Conservation (phyloP, 805 yeast genomes). For the Yarrowia porcina region DNA sequence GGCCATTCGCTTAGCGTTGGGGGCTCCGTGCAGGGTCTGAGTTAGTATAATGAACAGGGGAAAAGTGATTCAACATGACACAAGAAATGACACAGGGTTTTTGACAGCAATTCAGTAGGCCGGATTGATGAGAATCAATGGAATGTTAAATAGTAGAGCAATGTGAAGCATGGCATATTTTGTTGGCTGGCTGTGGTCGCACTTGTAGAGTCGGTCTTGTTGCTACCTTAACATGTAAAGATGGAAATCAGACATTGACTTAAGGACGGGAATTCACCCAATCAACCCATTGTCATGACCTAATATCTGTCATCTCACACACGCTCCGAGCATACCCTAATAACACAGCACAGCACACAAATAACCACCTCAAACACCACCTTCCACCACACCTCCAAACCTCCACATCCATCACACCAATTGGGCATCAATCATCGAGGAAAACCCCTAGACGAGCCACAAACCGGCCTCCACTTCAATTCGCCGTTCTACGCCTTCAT, state of each 20-base stretch:
- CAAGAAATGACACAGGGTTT: not conserved
- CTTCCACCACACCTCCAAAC: not conserved
- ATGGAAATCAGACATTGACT: not conserved
- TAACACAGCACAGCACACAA: not conserved
- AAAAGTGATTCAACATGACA: not conserved
- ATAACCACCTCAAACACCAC: not conserved
- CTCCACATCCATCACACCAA: not conserved
- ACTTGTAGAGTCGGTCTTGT: too few relatives aligned
- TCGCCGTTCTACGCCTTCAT: not conserved
- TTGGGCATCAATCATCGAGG: not conserved
- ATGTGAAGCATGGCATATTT: too few relatives aligned
- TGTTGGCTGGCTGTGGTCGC: too few relatives aligned
- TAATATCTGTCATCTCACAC: not conserved
- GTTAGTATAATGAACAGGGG: not conserved
- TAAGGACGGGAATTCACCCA: not conserved
- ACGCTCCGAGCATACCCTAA: not conserved
- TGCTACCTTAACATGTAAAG: not conserved
- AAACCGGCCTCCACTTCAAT: not conserved
- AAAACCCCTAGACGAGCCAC: not conserved
- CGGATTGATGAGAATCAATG: too few relatives aligned
- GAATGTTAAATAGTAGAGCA: too few relatives aligned
- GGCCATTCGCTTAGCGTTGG: constrained; percentile 94
- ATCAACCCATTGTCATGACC: not conserved
- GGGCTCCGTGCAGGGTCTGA: constrained; percentile 88
- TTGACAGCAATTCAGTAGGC: too few relatives aligned